Evolutionary conservation across 768 basidiomycete genomes (phyloP).

Genomic region (Suillus plorans): DNA sequence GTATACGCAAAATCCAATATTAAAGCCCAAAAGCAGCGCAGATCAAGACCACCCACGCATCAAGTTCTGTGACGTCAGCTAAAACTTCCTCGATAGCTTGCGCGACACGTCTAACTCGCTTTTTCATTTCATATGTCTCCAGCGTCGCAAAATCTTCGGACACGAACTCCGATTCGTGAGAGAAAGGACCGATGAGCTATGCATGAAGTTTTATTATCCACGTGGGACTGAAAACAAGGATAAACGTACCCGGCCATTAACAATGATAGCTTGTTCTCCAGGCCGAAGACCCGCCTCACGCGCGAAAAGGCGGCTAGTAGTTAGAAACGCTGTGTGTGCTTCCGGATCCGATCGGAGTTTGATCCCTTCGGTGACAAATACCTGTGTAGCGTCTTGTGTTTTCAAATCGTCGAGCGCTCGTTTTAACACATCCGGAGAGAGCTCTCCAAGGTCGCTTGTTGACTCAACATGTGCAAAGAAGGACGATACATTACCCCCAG

Average conservation of each 20-base stretch:
- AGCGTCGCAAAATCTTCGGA: slow-evolving; percentile 73
- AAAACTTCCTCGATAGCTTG: slow-evolving; percentile 59
- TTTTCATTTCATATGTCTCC: slow-evolving; percentile 70
- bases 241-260: slow-evolving; percentile 80
- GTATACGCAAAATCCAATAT: slow-evolving; percentile 5
- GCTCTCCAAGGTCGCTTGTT: slow-evolving; percentile 31
- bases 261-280: slow-evolving; percentile 62
- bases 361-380: slow-evolving; percentile 25
- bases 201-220: slow-evolving; percentile 8
- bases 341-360: slow-evolving; percentile 15
- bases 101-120: slow-evolving; percentile 68
- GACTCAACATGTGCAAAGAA: background rate
- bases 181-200: slow-evolving; percentile 79
- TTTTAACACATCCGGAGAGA: background rate
- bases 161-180: slow-evolving; percentile 49
- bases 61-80: slow-evolving; percentile 35
- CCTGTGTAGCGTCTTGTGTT: slow-evolving; percentile 34
- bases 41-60: slow-evolving; percentile 38
- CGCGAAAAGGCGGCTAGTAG: slow-evolving; percentile 45
- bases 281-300: slow-evolving; percentile 58
- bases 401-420: background rate
- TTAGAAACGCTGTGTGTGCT: slow-evolving; percentile 44
- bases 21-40: background rate
- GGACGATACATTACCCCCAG: background rate
- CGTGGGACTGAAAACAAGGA: background rate